Evolutionary conservation across 805 yeast genomes (phyloP).

Genomic region (Kregervanrija delftensis): DNA sequence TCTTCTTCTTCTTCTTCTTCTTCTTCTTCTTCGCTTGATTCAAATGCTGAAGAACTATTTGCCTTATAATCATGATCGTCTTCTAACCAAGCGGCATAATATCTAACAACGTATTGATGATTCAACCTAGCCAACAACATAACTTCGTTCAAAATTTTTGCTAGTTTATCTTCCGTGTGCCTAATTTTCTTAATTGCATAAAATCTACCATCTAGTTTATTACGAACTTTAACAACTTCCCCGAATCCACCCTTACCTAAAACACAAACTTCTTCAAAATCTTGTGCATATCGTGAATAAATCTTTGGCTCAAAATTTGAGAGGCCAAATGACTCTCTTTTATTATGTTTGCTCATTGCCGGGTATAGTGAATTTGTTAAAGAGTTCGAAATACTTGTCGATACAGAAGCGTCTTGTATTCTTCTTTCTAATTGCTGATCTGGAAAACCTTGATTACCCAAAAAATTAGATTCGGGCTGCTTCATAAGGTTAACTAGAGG

Average conservation of each 20-base stretch:
- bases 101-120: constrained; percentile 93
- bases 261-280: constrained; percentile 89
- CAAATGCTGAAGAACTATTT: constrained; percentile 18
- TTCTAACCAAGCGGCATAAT: constrained; percentile 97
- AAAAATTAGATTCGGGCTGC: not conserved
- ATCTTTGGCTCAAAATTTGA: constrained; percentile 14
- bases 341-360: constrained; percentile 2
- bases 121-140: constrained; percentile 85
- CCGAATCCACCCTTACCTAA: constrained; percentile 96
- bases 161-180: constrained; percentile 72
- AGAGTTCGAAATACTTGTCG: not conserved
- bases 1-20: constrained; percentile 22
- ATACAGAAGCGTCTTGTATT: too few species aligned
- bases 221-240: constrained; percentile 95
- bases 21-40: constrained; percentile 18
- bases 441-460: too few species aligned
- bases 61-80: constrained; percentile 38
- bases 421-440: too few species aligned
- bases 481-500: constrained; percentile 15
- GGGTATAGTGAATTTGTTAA: not conserved
- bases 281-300: constrained; percentile 77
- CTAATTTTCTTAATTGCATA: constrained; percentile 91
- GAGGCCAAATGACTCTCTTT: constrained; percentile 26
- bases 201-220: constrained; percentile 86
- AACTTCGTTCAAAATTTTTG: constrained; percentile 83